Conservation (phyloP, 257 asterid genomes). For the Henckelia pumila region DNA sequence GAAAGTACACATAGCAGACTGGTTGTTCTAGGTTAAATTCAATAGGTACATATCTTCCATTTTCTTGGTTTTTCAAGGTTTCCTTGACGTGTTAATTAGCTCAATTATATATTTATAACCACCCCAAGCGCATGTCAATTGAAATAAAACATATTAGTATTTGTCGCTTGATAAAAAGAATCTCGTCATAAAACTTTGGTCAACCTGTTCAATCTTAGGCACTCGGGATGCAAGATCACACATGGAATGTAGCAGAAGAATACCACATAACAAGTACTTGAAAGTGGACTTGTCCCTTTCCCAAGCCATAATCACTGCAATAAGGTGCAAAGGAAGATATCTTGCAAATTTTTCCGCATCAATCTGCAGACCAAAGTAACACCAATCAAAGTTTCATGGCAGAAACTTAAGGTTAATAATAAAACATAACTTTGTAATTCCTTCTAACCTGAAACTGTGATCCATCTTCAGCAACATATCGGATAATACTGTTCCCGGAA, state of each 20-base stretch:
- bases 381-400: conserved; percentile 16
- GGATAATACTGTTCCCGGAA: conserved; percentile 63
- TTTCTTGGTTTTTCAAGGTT: background rate
- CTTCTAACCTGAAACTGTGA: conserved; percentile 58
- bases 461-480: conserved; percentile 57
- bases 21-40: background rate
- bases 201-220: conserved; percentile 88
- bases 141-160: background rate
- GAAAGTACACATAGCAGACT: background rate
- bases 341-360: conserved; percentile 79
- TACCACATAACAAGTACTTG: conserved; percentile 84
- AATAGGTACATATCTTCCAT: background rate
- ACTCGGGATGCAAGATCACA: conserved; percentile 88
- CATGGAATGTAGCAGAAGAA: conserved; percentile 79
- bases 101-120: conserved; percentile 9
- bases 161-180: conserved; percentile 14
- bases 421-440: conserved; percentile 16
- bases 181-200: conserved; percentile 19
- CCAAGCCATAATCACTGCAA: conserved; percentile 79
- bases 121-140: conserved; percentile 4
- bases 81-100: background rate
- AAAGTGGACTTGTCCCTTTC: conserved; percentile 64
- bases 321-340: conserved; percentile 84
- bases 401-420: conserved; percentile 1
- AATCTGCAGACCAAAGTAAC: conserved; percentile 47